Conservation (phyloP, 2,329 filamentous ascomycete genomes). For the Zasmidium cellare region DNA sequence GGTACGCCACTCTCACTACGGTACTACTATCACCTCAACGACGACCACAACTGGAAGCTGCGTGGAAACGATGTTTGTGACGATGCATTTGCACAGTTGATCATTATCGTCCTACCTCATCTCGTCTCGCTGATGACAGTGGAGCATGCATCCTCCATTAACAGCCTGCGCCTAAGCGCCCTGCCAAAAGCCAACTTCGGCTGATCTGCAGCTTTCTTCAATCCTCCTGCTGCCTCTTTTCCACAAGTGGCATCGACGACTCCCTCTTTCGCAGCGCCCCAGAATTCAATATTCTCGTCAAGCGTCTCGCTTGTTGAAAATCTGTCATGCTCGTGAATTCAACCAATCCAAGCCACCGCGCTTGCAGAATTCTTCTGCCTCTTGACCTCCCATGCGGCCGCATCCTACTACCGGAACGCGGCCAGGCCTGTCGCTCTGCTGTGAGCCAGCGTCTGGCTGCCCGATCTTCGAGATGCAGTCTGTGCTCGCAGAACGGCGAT, state of each 20-base stretch:
- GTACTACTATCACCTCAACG: constrained; percentile 5
- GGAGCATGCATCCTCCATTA: background rate
- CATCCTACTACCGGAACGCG: too few species aligned
- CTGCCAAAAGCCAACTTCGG: background rate
- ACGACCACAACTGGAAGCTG: background rate
- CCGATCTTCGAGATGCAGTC: background rate
- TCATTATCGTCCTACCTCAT: background rate
- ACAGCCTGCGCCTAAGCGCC: constrained; percentile 2
- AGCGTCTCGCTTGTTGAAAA: background rate
- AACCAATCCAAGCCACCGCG: background rate
- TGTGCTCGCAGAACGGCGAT: background rate
- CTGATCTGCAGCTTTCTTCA: background rate
- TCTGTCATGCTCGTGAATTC: background rate
- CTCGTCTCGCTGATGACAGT: background rate
- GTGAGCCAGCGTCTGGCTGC: background rate
- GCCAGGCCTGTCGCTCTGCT: background rate
- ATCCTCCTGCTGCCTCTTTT: background rate
- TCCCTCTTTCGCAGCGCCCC: background rate
- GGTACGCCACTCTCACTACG: constrained; percentile 1
- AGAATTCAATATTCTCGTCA: background rate
- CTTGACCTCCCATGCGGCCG: background rate
- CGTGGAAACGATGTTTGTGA: background rate
- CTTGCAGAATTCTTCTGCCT: background rate
- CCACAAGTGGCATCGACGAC: background rate
- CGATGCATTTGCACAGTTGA: background rate